phyloP scores from a whole-genome alignment of 2,329 filamentous ascomycete species.

The Diaporthe citri region DNA sequence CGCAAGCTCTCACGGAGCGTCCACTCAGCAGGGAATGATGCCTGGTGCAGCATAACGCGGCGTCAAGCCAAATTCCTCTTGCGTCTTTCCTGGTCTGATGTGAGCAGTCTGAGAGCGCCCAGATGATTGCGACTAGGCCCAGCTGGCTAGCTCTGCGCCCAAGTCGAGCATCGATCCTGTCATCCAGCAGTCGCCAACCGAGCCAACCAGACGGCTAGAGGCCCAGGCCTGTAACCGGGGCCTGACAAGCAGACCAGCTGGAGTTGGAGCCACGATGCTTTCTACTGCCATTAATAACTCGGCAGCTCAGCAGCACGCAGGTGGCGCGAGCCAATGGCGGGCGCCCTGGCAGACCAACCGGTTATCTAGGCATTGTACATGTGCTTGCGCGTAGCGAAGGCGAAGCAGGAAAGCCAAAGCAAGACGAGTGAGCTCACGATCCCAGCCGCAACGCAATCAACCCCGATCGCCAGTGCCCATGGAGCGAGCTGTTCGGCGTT shows the following conservation, averaged over 20 bases:
- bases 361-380: constrained; percentile 24
- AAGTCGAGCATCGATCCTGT: constrained; percentile 26
- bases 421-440: constrained; percentile 17
- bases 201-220: constrained; percentile 33
- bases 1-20: constrained; percentile 38
- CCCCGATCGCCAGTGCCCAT: constrained; percentile 34
- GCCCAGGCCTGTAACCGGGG: constrained; percentile 25
- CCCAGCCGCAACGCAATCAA: constrained; percentile 34
- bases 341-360: constrained; percentile 2
- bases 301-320: constrained; percentile 34
- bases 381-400: constrained; percentile 27
- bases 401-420: constrained; percentile 20
- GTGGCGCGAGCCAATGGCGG: constrained; percentile 32
- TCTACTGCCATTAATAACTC: constrained; percentile 34
- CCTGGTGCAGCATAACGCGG: constrained; percentile 41
- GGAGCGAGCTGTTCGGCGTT: constrained; percentile 27
- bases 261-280: constrained; percentile 22
- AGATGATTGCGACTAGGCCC: constrained; percentile 33
- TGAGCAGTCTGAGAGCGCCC: constrained; percentile 38
- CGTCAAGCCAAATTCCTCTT: constrained; percentile 38
- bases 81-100: constrained; percentile 39
- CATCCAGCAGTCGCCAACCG: constrained; percentile 31
- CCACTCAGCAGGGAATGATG: constrained; percentile 39
- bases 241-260: constrained; percentile 36
- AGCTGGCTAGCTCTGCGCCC: constrained; percentile 30